Conservation (phyloP, 192 early-diverging fungal genomes). For the Entomortierella beljakovae region DNA sequence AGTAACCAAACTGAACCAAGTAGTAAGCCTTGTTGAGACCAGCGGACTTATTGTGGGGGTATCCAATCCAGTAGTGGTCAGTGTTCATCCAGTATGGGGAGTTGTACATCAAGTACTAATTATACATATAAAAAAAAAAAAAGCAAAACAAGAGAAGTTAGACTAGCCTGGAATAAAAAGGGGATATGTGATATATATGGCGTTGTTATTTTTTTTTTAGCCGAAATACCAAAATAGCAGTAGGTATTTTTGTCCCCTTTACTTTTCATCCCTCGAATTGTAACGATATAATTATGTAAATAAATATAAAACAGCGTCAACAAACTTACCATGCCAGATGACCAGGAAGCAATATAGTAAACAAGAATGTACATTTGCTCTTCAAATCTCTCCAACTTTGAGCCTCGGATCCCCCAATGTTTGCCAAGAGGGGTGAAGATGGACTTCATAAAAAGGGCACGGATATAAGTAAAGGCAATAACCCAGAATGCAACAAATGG, state of each 20-base stretch:
- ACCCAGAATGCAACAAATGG: conserved; percentile 76
- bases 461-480: conserved; percentile 70
- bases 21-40: conserved; percentile 77
- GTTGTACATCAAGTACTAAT: conserved; percentile 73
- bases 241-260: neutral
- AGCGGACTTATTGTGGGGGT: conserved; percentile 72
- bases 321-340: conserved; percentile 71
- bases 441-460: conserved; percentile 67
- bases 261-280: neutral
- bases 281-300: neutral
- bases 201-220: neutral
- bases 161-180: neutral
- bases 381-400: conserved; percentile 66
- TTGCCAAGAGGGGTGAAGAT: conserved; percentile 58
- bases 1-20: conserved; percentile 79
- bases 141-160: neutral
- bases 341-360: conserved; percentile 73
- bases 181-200: neutral
- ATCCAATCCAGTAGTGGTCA: conserved; percentile 73
- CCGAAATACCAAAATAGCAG: no score
- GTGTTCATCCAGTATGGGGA: conserved; percentile 81
- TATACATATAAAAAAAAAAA: neutral
- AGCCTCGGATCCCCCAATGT: conserved; percentile 47
- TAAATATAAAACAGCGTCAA: neutral
- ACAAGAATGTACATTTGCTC: conserved; percentile 79